Evolutionary conservation across 176 grass and related monocot genomes (phyloP).

Genomic region (Cenchrus purpureus): DNA sequence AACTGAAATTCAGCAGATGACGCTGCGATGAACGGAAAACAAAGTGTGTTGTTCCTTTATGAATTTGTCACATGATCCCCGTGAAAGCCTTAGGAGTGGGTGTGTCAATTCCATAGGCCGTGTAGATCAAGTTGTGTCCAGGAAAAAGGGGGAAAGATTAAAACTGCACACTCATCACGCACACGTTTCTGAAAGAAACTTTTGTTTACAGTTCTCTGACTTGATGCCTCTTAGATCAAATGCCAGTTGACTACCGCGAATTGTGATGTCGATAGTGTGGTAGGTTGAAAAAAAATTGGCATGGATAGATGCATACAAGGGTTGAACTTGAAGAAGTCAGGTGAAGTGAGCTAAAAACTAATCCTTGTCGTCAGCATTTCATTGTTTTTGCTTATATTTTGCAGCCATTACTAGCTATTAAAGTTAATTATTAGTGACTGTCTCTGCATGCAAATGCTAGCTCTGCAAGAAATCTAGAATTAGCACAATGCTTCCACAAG

Average conservation of each 20-base stretch:
- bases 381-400: background rate
- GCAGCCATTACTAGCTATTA: background rate
- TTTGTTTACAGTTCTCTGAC: constrained; percentile 18
- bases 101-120: constrained; percentile 43
- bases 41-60: background rate
- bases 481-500: constrained; percentile 25
- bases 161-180: constrained; percentile 14
- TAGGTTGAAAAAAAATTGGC: background rate
- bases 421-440: background rate
- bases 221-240: constrained; percentile 4
- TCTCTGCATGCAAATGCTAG: background rate
- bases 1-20: background rate
- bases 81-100: constrained; percentile 43
- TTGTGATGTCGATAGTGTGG: background rate
- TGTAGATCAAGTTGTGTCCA: constrained; percentile 27
- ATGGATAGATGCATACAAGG: background rate
- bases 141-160: constrained; percentile 1
- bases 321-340: constrained; percentile 22
- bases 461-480: constrained; percentile 19
- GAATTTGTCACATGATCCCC: constrained; percentile 32
- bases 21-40: background rate
- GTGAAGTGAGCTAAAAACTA: background rate
- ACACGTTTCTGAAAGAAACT: constrained; percentile 7
- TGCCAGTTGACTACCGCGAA: background rate
- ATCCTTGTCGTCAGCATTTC: background rate